phyloP scores from a whole-genome alignment of 306 rosid species.

The Trichosanthes truncata region DNA sequence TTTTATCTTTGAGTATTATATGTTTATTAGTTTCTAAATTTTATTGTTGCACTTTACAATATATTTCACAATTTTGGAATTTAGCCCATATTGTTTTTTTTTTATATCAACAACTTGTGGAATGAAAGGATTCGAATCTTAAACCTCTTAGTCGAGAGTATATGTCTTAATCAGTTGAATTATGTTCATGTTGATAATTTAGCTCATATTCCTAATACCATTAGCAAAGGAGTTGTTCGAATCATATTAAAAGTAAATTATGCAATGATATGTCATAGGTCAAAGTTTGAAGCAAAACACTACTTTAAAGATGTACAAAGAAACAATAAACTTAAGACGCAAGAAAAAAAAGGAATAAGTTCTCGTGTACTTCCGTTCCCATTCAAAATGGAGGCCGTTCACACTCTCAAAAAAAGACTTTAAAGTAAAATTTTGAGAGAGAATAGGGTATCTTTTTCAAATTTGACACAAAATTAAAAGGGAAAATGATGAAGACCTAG shows the following conservation, averaged over 20 bases:
- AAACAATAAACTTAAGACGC: background rate
- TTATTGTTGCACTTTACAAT: no score
- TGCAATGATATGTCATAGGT: background rate
- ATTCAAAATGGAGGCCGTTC: background rate
- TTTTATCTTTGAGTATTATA: no score
- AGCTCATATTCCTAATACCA: no score
- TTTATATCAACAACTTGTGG: no score
- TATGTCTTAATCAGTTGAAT: no score
- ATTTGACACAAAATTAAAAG: background rate
- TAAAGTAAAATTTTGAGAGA: background rate
- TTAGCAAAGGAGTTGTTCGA: no score
- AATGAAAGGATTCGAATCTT: no score
- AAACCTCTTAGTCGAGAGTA: no score
- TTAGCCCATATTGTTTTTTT: no score
- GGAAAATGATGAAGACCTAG: background rate
- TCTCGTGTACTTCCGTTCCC: background rate
- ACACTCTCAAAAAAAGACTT: background rate
- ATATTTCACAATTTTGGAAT: background rate
- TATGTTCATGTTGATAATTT: no score
- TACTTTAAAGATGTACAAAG: background rate
- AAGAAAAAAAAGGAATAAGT: background rate
- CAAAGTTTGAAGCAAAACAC: background rate
- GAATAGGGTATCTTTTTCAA: background rate
- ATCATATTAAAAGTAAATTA: background rate
- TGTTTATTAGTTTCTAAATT: no score